phyloP scores from a whole-genome alignment of 805 yeast genomes.

The Candida adriatica region DNA sequence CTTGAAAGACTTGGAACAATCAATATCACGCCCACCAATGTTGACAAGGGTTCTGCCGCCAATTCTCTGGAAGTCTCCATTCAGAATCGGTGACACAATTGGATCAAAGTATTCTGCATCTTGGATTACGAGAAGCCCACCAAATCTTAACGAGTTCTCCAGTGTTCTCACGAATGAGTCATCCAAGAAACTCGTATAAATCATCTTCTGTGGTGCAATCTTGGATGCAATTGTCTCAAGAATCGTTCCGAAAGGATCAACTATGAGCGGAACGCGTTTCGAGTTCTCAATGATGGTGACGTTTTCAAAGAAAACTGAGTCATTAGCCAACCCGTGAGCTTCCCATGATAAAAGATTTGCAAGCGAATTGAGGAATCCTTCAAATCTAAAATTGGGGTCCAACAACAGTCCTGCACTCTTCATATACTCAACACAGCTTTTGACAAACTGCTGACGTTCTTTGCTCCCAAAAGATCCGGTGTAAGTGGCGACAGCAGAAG shows the following conservation, averaged over 20 bases:
- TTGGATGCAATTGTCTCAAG: conserved; percentile 32
- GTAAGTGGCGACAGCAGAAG: conserved; percentile 56
- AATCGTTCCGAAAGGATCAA: conserved; percentile 63
- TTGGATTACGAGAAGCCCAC: conserved; percentile 62
- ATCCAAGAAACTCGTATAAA: conserved; percentile 66
- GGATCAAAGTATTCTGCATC: conserved; percentile 85
- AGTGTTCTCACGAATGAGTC: conserved; percentile 57
- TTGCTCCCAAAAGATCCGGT: conserved; percentile 52
- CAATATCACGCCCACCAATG: conserved; percentile 59
- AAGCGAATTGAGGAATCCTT: conserved; percentile 33
- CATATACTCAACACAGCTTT: conserved; percentile 33
- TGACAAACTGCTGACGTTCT: conserved; percentile 31
- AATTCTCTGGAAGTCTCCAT: conserved; percentile 49
- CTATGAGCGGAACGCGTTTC: conserved; percentile 43
- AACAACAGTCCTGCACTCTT: conserved; percentile 29
- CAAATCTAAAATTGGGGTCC: conserved; percentile 29
- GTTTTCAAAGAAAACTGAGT: conserved; percentile 59
- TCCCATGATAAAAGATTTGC: conserved; percentile 45
- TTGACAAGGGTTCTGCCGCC: conserved; percentile 66
- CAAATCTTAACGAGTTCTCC: conserved; percentile 80
- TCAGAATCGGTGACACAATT: conserved; percentile 52
- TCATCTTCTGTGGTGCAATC: conserved; percentile 30
- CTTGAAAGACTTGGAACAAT: conserved; percentile 56
- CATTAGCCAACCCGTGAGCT: conserved; percentile 45
- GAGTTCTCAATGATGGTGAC: conserved; percentile 41